A percentile compares a stretch with the other conserved stretches of the same genome.
Conservation (phyloP, 1,284 basidiomycete species). For the Chalciporus sp. region DNA sequence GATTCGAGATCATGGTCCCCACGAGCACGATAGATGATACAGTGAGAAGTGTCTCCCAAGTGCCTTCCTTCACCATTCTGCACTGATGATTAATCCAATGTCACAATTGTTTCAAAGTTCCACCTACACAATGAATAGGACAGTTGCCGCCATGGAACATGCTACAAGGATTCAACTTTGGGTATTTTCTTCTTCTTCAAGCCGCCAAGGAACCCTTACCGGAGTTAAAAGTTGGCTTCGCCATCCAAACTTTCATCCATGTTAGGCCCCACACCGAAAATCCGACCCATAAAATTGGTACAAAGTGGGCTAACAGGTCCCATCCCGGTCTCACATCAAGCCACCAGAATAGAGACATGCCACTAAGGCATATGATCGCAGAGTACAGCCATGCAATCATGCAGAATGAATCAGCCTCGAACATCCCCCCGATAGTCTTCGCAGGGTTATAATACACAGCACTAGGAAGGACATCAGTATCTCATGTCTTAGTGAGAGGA, state of each 20-base stretch:
- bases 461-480: conserved; percentile 38
- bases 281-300: conserved; percentile 82
- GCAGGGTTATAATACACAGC: conserved; percentile 83
- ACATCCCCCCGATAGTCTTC: conserved; percentile 88
- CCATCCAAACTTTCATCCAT: conserved; percentile 90
- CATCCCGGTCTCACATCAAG: conserved; percentile 69
- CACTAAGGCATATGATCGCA: conserved; percentile 72
- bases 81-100: conserved; percentile 6
- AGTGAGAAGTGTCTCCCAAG: conserved; percentile 69
- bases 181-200: too few species aligned
- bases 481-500: not conserved
- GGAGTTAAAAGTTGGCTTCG: conserved; percentile 89
- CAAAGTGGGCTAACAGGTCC: conserved; percentile 67
- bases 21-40: conserved; percentile 78
- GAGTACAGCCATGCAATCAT: conserved; percentile 74
- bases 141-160: conserved; percentile 89
- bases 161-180: conserved; percentile 45
- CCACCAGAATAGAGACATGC: conserved; percentile 78
- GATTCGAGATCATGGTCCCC: conserved; percentile 78
- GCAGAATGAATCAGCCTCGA: conserved; percentile 85
- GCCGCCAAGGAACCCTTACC: conserved; percentile 46
- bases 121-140: conserved; percentile 80
- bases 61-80: conserved; percentile 91
- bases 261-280: conserved; percentile 81
- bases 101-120: not conserved